Conservation (phyloP, 1,139 yeast species). For the Suhomyces panamericanus region DNA sequence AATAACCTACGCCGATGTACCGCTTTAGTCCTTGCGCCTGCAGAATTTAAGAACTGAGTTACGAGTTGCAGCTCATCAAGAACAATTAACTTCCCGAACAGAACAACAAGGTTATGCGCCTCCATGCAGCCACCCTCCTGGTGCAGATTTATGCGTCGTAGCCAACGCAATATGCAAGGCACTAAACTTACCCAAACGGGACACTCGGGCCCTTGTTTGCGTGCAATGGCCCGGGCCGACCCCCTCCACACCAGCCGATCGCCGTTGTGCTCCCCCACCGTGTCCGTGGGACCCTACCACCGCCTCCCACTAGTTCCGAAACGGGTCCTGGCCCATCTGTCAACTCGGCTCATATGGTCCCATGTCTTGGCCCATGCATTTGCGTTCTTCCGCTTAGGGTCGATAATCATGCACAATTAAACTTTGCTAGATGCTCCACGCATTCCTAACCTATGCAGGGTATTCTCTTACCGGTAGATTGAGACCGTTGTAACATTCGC, state of each 20-base stretch:
- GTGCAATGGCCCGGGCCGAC: no score
- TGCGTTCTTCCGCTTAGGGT: slow-evolving; percentile 1
- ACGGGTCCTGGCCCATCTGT: background rate
- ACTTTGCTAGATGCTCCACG: slow-evolving; percentile 1
- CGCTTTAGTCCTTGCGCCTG: slow-evolving; percentile 7
- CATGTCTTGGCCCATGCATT: slow-evolving; percentile 1
- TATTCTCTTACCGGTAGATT: slow-evolving; percentile 2
- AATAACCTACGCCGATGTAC: slow-evolving; percentile 2
- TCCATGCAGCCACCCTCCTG: background rate
- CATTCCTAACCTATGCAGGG: slow-evolving; percentile 1
- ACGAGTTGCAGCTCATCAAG: slow-evolving; percentile 8
- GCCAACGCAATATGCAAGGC: slow-evolving; percentile 12
- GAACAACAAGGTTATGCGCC: slow-evolving; percentile 4
- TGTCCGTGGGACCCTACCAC: no score
- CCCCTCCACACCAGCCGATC: no score
- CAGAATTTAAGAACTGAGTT: slow-evolving; percentile 9
- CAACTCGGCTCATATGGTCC: background rate
- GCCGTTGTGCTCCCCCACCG: no score
- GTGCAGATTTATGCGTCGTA: slow-evolving; percentile 2
- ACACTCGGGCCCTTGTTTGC: background rate
- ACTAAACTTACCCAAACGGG: slow-evolving; percentile 7
- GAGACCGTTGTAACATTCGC: slow-evolving; percentile 10
- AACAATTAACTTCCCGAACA: slow-evolving; percentile 2
- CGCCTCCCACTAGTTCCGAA: background rate
- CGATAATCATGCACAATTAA: slow-evolving; percentile 10